phyloP scores from a whole-genome alignment of 805 yeast species.

The Vanderwaltozyma verrucispora region DNA sequence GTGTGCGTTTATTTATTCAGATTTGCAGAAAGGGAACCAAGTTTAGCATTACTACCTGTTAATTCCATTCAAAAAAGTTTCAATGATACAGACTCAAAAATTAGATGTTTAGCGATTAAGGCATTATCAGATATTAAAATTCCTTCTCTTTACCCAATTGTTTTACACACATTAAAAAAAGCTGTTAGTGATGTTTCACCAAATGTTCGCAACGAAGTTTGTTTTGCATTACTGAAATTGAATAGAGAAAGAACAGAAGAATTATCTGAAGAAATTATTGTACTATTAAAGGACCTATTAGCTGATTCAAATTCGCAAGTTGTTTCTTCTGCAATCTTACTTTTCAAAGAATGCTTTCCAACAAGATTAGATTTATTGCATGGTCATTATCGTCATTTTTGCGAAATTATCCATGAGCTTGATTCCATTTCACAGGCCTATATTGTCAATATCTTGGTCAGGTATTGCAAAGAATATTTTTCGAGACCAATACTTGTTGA shows the following conservation, averaged over 20 bases:
- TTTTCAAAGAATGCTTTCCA: constrained; percentile 44
- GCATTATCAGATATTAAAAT: constrained; percentile 78
- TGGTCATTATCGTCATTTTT: constrained; percentile 51
- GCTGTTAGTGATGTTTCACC: constrained; percentile 63
- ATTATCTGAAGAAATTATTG: constrained; percentile 39
- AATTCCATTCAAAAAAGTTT: constrained; percentile 85
- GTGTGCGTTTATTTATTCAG: constrained; percentile 66
- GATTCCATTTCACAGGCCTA: constrained; percentile 66
- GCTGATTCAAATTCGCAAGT: constrained; percentile 61
- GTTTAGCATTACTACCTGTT: constrained; percentile 78
- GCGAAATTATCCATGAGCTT: constrained; percentile 38
- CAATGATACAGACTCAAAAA: constrained; percentile 55
- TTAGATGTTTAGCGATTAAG: constrained; percentile 64
- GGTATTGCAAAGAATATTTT: constrained; percentile 54
- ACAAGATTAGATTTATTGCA: constrained; percentile 60
- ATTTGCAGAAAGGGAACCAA: constrained; percentile 78
- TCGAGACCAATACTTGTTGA: constrained; percentile 40
- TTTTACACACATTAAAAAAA: constrained; percentile 61
- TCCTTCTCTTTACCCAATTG: constrained; percentile 70
- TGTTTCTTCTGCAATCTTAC: constrained; percentile 54
- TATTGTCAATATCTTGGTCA: constrained; percentile 51
- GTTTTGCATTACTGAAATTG: constrained; percentile 59
- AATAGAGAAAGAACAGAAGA: constrained; percentile 33
- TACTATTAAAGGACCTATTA: constrained; percentile 42
- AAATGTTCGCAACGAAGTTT: constrained; percentile 68